Evolutionary conservation across 2,329 filamentous ascomycete species (phyloP).

Genomic region (Penicillium sclerotiorum): DNA sequence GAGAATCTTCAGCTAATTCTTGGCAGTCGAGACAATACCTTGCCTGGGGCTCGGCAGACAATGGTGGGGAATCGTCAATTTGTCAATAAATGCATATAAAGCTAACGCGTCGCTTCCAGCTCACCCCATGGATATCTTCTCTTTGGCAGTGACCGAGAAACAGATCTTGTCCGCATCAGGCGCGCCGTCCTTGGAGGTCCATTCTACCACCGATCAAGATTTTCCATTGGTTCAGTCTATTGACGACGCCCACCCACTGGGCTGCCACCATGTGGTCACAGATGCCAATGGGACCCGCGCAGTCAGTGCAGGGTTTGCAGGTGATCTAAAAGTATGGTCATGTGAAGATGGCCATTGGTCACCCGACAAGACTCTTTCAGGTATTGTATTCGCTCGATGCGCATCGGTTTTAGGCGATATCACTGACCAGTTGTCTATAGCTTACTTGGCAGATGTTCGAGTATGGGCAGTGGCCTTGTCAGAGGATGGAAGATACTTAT

Average conservation of each 20-base stretch:
- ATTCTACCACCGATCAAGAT: constrained; percentile 70
- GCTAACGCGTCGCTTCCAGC: constrained; percentile 52
- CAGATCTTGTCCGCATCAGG: constrained; percentile 83
- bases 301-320: constrained; percentile 85
- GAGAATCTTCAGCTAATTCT: constrained; percentile 5
- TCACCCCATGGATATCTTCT: constrained; percentile 82
- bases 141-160: constrained; percentile 72
- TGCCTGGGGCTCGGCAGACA: constrained; percentile 85
- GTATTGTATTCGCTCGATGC: constrained; percentile 31
- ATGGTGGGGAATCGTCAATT: constrained; percentile 60
- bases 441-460: constrained; percentile 58
- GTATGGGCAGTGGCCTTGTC: constrained; percentile 88
- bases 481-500: constrained; percentile 79
- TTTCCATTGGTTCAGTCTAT: constrained; percentile 81
- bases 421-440: constrained; percentile 16
- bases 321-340: constrained; percentile 83
- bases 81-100: background rate
- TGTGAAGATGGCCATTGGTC: constrained; percentile 59
- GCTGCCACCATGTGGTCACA: constrained; percentile 85
- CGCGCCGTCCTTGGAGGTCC: constrained; percentile 76
- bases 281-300: constrained; percentile 69
- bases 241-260: constrained; percentile 77
- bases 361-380: constrained; percentile 51
- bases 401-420: too few relatives aligned
- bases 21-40: constrained; percentile 95